These are phyloP conservation scores for Xylariaceae sp. DNA, from an alignment of 2,329 filamentous ascomycete species.

Conservation along the genomic window DNA sequence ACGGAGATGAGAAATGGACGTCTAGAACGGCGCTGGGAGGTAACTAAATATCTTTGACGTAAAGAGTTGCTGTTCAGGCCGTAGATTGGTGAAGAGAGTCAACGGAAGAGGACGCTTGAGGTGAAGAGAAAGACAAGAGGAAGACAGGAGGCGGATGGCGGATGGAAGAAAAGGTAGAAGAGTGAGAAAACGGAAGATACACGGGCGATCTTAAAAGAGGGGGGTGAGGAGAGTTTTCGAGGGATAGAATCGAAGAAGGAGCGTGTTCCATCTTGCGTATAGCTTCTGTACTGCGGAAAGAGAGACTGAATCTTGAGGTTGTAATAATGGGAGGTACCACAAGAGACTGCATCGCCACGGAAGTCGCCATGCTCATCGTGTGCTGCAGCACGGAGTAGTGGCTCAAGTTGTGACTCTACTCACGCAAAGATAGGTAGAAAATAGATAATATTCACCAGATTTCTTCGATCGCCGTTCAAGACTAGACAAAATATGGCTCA, in stretches of 20 bases:
- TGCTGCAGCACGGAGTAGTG: background rate
- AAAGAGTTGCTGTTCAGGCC: background rate
- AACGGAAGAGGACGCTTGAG: background rate
- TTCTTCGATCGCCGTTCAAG: background rate
- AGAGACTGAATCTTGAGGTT: background rate
- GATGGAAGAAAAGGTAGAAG: background rate
- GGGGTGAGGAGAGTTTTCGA: background rate
- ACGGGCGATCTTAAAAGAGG: background rate
- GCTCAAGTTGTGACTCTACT: background rate
- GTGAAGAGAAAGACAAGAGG: background rate
- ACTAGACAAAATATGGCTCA: no score
- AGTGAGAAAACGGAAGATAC: background rate
- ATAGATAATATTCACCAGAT: background rate
- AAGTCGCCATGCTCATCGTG: background rate
- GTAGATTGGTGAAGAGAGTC: background rate
- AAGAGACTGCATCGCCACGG: background rate
- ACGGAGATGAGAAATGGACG: slow-evolving; percentile 4
- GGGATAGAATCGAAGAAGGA: slow-evolving; percentile 2
- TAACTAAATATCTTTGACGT: slow-evolving; percentile 2
- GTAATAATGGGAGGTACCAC: background rate
- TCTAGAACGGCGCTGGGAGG: slow-evolving; percentile 3
- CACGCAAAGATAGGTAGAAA: background rate
- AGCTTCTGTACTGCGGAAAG: slow-evolving; percentile 2
- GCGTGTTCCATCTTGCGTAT: background rate
- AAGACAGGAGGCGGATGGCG: background rate